Base-by-base conservation (phyloP, 177 flowering plant genomes). In the Vitis hybrid region DNA sequence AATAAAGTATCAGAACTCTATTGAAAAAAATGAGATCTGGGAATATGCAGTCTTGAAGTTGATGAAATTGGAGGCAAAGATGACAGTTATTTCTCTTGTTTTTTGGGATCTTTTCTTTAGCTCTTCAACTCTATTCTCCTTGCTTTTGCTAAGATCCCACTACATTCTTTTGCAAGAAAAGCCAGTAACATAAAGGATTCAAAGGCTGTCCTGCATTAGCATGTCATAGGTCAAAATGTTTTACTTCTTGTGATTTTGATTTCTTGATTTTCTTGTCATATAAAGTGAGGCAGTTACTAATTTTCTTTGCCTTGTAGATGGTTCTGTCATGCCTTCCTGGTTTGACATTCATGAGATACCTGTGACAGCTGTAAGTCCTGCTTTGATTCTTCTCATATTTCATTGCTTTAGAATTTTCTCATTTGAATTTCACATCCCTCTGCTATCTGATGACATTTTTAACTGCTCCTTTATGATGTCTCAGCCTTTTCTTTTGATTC, bases 281-380 rank as follows among this genome's bases (percentile, higher is more conserved):
- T 39, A 7, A 39, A 39, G 45, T 7, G 8, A 6, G 45, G 45
- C 45, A 39, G 45, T 39, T 7, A 39, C 45, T 39, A 39, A 39
- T 39, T 50, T 68, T 10, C 16, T 53, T 49, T 22, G 78, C 56
- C 65, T 65, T 88, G 82, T 69, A 94, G 98, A 84, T 87, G 96
- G 97, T 68, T 71, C 84, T 65, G 80, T 84, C 45, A 92, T 94
- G 97, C 97, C 93, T 72, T 94, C 98, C 11, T 94, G 98, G 98
- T 94, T 91, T 83, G 97, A 94, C 82, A 81, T 92, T 66, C 85
- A 77, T 53, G 97, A 94, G 86, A 84, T 92, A 71, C 98, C 97
- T 8, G 79, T 94, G 26, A 82, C 94, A 34, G 89, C 88, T 74
- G 95, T 92, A 82, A 87, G 94, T 82, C 50, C 49, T 74, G 31